These are phyloP conservation scores for Oryza brachyantha DNA, from an alignment of 176 grass and related monocot species.

Conservation along the genomic window DNA sequence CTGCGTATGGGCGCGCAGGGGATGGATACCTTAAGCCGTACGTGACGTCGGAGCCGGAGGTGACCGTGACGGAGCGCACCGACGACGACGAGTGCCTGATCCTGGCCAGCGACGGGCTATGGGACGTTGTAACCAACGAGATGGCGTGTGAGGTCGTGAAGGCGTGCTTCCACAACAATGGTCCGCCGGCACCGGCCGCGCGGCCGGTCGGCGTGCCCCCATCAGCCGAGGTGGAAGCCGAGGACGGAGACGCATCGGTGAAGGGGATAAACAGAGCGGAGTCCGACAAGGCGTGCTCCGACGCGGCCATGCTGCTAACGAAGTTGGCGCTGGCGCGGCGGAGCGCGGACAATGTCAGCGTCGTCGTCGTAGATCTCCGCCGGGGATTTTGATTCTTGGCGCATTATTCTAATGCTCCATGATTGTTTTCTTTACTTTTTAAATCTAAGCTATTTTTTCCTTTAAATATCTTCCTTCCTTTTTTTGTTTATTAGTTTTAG, in stretches of 20 bases:
- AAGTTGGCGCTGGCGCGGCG: conserved; percentile 88
- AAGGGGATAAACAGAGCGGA: conserved; percentile 21
- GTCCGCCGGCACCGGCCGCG: conserved; percentile 1
- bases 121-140: conserved; percentile 92
- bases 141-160: conserved; percentile 78
- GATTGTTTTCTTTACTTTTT: neutral
- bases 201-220: neutral
- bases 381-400: conserved; percentile 31
- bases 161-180: conserved; percentile 66
- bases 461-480: neutral
- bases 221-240: neutral
- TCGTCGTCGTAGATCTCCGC: conserved; percentile 86
- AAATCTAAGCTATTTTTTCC: neutral
- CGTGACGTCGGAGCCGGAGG: conserved; percentile 87
- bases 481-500: neutral
- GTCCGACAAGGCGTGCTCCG: conserved; percentile 69
- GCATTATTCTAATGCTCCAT: conserved; percentile 18
- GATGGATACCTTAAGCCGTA: conserved; percentile 79
- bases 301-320: conserved; percentile 84
- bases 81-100: conserved; percentile 87
- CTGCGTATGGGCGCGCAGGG: conserved; percentile 28
- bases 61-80: conserved; percentile 70
- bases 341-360: conserved; percentile 82
- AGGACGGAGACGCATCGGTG: conserved; percentile 7
- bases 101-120: conserved; percentile 89